These are phyloP conservation scores for Mycena vitilis DNA, from an alignment of 768 basidiomycete genomes.

Conservation along the genomic window DNA sequence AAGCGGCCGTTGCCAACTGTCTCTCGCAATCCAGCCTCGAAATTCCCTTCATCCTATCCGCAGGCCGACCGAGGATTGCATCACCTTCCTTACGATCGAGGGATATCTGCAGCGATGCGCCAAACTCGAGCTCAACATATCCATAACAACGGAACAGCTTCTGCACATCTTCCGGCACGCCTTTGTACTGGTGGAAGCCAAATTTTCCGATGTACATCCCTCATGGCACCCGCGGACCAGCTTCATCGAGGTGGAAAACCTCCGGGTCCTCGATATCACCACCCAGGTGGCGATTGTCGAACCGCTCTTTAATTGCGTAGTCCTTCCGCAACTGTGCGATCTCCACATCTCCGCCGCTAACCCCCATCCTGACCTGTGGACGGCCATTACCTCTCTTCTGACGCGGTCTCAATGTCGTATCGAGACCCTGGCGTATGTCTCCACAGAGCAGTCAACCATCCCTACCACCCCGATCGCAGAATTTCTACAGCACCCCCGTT, in stretches of 20 bases:
- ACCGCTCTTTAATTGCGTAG: background rate
- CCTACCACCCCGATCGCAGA: background rate
- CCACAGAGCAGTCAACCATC: no score
- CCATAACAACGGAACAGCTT: background rate
- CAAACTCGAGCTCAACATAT: conserved; percentile 1
- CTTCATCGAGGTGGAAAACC: conserved; percentile 7
- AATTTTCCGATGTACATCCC: background rate
- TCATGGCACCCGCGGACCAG: no score
- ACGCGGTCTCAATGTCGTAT: background rate
- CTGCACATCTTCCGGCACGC: background rate
- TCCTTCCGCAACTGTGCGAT: background rate
- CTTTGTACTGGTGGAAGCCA: background rate
- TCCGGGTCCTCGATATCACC: background rate
- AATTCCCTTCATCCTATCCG: no score
- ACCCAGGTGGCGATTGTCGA: background rate
- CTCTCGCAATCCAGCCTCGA: background rate
- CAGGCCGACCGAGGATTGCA: background rate
- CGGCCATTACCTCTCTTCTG: background rate
- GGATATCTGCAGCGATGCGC: conserved; percentile 14
- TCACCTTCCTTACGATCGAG: conserved; percentile 10
- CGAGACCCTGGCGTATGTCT: background rate
- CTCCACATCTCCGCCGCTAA: background rate
- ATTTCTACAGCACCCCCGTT: background rate
- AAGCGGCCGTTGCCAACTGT: background rate
- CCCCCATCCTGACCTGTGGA: background rate